Conservation (phyloP, 192 early-diverging fungal genomes). For the Rhizoclosmatium sp. region DNA sequence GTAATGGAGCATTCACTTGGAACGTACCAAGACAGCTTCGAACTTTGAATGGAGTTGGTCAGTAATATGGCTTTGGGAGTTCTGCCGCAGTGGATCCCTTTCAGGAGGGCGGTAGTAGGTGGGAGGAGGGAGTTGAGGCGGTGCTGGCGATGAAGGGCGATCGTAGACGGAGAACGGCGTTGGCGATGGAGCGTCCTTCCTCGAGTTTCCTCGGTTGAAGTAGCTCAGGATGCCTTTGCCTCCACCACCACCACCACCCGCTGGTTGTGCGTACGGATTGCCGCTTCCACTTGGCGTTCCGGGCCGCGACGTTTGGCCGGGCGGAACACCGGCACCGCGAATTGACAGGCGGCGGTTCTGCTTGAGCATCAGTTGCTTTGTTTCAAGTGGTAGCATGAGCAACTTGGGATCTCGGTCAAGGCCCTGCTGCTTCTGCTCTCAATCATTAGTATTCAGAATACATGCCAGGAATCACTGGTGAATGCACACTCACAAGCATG, state of each 20-base stretch:
- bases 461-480: too few species aligned
- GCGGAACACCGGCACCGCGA: neutral
- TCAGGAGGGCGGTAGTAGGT: too few species aligned
- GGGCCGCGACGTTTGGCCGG: neutral
- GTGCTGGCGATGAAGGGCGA: too few species aligned
- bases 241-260: neutral
- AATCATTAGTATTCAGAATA: too few species aligned
- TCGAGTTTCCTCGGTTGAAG: neutral
- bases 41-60: neutral
- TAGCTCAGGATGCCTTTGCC: neutral
- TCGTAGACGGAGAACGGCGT: too few species aligned
- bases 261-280: neutral
- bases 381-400: neutral
- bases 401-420: neutral
- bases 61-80: too few species aligned
- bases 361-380: slow-evolving; percentile 10
- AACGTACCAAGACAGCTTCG: neutral
- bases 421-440: neutral
- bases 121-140: too few species aligned
- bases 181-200: neutral
- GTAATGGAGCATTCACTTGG: neutral
- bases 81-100: too few species aligned
- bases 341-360: slow-evolving; percentile 6
- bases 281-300: neutral
- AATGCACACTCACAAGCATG: too few species aligned